phyloP scores from a whole-genome alignment of 768 basidiomycete genomes.

The Pleurotus salmoneostramineus region DNA sequence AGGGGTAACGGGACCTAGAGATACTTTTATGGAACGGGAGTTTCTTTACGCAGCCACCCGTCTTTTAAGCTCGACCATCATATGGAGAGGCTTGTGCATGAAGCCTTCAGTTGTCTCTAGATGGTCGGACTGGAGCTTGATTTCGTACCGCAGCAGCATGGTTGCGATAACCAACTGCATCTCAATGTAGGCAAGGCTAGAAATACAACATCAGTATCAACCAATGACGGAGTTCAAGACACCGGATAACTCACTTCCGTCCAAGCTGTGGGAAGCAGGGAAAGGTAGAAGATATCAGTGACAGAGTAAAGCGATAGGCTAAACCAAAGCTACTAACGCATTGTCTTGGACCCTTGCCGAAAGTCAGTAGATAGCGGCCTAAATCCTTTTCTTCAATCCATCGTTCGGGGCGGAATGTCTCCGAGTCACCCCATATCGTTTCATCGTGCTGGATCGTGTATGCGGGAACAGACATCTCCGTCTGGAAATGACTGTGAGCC shows the following conservation, averaged over 20 bases:
- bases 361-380: constrained; percentile 22
- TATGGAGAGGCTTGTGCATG: constrained; percentile 22
- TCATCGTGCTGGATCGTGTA: constrained; percentile 28
- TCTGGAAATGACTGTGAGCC: constrained; percentile 12
- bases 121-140: constrained; percentile 14
- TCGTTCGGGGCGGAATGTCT: constrained; percentile 29
- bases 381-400: constrained; percentile 26
- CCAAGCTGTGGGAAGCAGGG: constrained; percentile 13
- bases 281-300: background rate
- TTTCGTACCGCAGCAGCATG: constrained; percentile 19
- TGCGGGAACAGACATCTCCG: constrained; percentile 29
- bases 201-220: constrained; percentile 5
- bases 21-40: background rate
- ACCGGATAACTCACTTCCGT: constrained; percentile 14
- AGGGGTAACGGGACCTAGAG: too few species aligned
- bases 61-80: constrained; percentile 14
- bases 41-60: background rate
- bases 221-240: background rate
- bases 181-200: constrained; percentile 23
- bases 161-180: constrained; percentile 21
- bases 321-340: constrained; percentile 18
- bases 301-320: background rate
- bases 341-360: constrained; percentile 26
- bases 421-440: constrained; percentile 27
- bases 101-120: constrained; percentile 23